A percentile compares a stretch with the other conserved stretches of the same genome.
phyloP scores from a whole-genome alignment of 441 rosid genomes.

The Rhodomyrtus psidioides region DNA sequence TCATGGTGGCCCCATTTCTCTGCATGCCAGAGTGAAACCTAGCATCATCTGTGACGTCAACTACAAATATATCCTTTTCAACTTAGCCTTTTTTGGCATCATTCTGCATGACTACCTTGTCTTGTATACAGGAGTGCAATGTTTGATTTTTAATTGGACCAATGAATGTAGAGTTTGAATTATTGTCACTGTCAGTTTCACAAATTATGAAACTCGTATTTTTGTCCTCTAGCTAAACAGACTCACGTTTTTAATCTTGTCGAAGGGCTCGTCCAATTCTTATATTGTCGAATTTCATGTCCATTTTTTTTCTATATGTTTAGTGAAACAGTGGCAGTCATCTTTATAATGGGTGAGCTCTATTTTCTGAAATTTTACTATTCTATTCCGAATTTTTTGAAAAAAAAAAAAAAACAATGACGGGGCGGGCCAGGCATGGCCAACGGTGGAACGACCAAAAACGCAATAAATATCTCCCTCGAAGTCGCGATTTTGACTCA shows the following conservation, averaged over 20 bases:
- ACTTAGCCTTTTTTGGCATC: neutral
- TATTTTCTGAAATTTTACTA: too few species aligned
- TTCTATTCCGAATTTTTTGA: too few species aligned
- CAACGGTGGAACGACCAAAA: too few species aligned
- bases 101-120: neutral
- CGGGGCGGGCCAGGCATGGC: too few species aligned
- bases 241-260: neutral
- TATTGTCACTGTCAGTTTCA: neutral
- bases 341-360: neutral
- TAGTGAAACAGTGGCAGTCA: neutral
- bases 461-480: too few species aligned
- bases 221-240: neutral
- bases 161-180: neutral
- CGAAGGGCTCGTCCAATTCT: neutral
- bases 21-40: slow-evolving; percentile 81
- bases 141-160: neutral
- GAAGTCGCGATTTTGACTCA: too few species aligned
- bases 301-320: neutral
- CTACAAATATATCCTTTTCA: neutral
- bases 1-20: slow-evolving; percentile 86
- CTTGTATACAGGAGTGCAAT: neutral
- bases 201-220: neutral
- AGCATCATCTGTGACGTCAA: slow-evolving; percentile 83
- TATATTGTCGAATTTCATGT: neutral
- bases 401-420: too few species aligned